Percentiles rank a stretch among this genome's conserved stretches.
Conservation (phyloP, 176 grass and related monocot genomes). For the Oryza australiensis region DNA sequence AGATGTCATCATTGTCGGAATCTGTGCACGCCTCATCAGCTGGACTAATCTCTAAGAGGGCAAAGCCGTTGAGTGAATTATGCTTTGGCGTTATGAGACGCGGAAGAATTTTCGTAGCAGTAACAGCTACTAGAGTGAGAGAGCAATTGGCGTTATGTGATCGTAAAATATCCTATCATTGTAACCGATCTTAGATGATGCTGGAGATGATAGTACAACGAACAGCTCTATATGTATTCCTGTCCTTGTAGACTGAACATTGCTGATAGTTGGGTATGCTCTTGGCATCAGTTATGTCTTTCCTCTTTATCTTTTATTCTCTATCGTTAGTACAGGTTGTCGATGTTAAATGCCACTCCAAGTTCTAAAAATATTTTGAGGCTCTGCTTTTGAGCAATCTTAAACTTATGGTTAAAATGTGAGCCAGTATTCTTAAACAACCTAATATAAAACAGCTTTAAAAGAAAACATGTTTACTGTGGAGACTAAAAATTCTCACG, state of each 20-base stretch:
- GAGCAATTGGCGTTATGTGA: conserved; percentile 18
- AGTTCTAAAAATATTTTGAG: background rate
- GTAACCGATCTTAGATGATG: conserved; percentile 11
- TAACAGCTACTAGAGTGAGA: conserved; percentile 16
- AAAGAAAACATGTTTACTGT: too few species aligned
- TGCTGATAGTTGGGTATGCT: conserved; percentile 5
- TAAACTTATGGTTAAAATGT: background rate
- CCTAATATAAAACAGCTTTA: too few species aligned
- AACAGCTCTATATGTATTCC: conserved; percentile 31
- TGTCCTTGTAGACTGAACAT: conserved; percentile 33
- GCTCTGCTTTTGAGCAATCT: background rate
- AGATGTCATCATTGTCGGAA: conserved; percentile 26
- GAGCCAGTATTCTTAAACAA: too few species aligned
- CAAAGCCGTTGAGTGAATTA: background rate
- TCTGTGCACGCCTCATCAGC: conserved; percentile 21
- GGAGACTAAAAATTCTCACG: too few species aligned
- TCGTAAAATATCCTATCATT: background rate
- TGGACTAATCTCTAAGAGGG: conserved; percentile 8
- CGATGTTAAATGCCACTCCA: background rate
- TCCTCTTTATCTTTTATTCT: background rate
- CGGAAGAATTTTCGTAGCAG: conserved; percentile 30
- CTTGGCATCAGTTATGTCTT: background rate
- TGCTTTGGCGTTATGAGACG: background rate
- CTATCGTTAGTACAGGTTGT: conserved; percentile 1
- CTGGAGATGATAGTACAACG: conserved; percentile 24